These are phyloP conservation scores for Acacia confusa DNA, from an alignment of 306 rosid species.

Conservation along the genomic window DNA sequence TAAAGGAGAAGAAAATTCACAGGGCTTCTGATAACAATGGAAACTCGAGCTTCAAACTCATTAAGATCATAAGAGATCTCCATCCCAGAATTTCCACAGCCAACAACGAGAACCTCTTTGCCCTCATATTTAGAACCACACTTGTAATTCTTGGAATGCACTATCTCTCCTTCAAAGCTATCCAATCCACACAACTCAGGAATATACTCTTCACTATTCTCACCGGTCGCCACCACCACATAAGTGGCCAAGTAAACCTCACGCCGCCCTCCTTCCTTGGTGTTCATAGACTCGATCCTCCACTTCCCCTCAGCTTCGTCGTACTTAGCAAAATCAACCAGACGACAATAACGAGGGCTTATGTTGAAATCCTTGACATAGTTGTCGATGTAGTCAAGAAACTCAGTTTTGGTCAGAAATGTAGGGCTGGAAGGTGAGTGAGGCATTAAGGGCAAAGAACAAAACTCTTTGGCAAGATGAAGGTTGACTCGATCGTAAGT, in stretches of 20 bases:
- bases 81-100: conserved; percentile 72
- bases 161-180: conserved; percentile 39
- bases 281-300: conserved; percentile 31
- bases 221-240: conserved; percentile 48
- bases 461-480: conserved; percentile 47
- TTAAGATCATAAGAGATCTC: conserved; percentile 51
- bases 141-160: conserved; percentile 52
- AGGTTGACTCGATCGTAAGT: conserved; percentile 47
- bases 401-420: conserved; percentile 34
- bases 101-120: conserved; percentile 58
- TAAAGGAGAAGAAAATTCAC: conserved; percentile 14
- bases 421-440: conserved; percentile 29
- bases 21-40: conserved; percentile 43
- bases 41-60: conserved; percentile 1
- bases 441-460: conserved; percentile 36
- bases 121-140: conserved; percentile 36
- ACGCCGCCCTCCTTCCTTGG: background rate
- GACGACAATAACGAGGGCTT: conserved; percentile 31
- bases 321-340: conserved; percentile 29
- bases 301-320: conserved; percentile 27
- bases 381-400: conserved; percentile 38
- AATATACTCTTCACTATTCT: conserved; percentile 31
- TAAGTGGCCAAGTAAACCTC: conserved; percentile 32
- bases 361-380: conserved; percentile 35
- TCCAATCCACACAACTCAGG: conserved; percentile 42